Evolutionary conservation across 1,139 yeast species (phyloP), one percentile per base, ranked within the genome.

Genomic region (Debaryomyces nepalensis): DNA sequence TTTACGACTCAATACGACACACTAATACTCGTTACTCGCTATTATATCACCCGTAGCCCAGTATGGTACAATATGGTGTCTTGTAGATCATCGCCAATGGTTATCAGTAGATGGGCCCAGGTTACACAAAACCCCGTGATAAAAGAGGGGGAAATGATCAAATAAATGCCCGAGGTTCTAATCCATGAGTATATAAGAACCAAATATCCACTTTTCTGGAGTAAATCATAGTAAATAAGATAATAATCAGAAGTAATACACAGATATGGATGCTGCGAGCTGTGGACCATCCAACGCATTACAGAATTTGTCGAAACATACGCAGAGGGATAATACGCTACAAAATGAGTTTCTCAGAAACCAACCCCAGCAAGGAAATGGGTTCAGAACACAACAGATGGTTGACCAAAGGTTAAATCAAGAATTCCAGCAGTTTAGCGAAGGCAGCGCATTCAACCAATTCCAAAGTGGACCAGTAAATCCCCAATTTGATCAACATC

Each of bases 271-370:
- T 39, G 53, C 58, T 8, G 64, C 64, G 24, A 58, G 55, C 42
- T 68, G 74, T 58, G 72, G 72, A 27, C 72, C 72, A 12, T 57
- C 71, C 10, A 68, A 61, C 45, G 73, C 73, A 15, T 52, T 68
- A 30, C 61, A 61, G 44, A 64, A 63, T 52, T 54, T 68, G 33
- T 54, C 62, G 20, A 64, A 64, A 43, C 68, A 68, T 46, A 46
- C 70, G 2, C 68, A 63, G 41, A 49, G 68, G 43, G 73, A 68
- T 43, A 62, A 51, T 26, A 58, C 70, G 6, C 51, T 66, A 15
- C 72, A 67, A 39, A 59, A 61, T 41, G 70, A 67, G 36, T 52
- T 50, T 16, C 39, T 42, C 27, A 43, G 40, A 37, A 37, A 40
- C 36, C 47, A 15, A 20, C 48, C 40, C 22, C 48, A 39, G 36